These are phyloP conservation scores for Phaeotremella skinneri DNA, from an alignment of 768 basidiomycete species.

Conservation along the genomic window DNA sequence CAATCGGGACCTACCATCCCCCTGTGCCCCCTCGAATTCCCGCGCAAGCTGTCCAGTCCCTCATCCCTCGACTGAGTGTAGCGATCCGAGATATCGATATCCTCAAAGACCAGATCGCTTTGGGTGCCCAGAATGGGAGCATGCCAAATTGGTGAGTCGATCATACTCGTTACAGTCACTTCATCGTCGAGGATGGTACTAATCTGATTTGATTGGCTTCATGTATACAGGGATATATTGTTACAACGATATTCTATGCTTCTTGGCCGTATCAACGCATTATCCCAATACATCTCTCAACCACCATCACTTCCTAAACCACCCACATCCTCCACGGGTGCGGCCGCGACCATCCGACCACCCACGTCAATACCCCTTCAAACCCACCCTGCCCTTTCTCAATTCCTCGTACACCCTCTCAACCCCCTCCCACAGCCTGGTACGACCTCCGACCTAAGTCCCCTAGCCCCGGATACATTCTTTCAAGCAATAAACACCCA, in stretches of 20 bases:
- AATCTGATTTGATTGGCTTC: not conserved
- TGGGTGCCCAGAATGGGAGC: constrained; percentile 33
- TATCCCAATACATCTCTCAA: constrained; percentile 30
- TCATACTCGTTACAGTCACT: not conserved
- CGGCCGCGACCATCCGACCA: constrained; percentile 4
- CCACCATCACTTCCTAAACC: constrained; percentile 4
- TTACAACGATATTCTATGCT: constrained; percentile 40
- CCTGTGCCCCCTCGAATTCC: constrained; percentile 27
- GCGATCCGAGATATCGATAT: constrained; percentile 46
- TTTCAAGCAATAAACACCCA: constrained; percentile 38
- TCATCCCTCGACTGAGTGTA: constrained; percentile 39
- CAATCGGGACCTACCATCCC: constrained; percentile 8
- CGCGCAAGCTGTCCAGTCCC: constrained; percentile 22
- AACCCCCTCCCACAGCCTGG: constrained; percentile 28
- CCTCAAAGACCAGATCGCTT: constrained; percentile 26
- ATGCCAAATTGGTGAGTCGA: constrained; percentile 40
- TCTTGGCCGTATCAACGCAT: constrained; percentile 33
- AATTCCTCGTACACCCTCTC: constrained; percentile 38
- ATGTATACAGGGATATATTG: constrained; percentile 33
- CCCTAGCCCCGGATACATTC: constrained; percentile 33
- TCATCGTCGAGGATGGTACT: not conserved
- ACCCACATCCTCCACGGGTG: not conserved
- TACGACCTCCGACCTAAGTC: not conserved
- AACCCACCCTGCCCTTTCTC: not conserved
- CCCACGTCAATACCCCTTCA: not conserved